Percentiles rank a stretch among this genome's conserved stretches.
Evolutionary conservation across 441 rosid species (phyloP).

Genomic region (Breynia disticha): DNA sequence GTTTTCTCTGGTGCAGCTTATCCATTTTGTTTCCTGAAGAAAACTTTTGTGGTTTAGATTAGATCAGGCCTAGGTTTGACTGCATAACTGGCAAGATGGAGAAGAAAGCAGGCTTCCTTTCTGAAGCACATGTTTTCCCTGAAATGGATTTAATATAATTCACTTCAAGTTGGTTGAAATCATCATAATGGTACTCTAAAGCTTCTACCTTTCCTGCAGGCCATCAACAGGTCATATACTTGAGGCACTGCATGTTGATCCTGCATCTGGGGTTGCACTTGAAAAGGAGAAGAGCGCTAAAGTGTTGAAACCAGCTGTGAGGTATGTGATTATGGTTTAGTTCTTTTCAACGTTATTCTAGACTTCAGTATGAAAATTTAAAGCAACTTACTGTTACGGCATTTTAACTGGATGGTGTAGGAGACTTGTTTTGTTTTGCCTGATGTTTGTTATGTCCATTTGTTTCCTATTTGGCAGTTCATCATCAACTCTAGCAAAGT

Average conservation of each 20-base stretch:
- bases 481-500: conserved; percentile 64
- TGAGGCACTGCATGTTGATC: conserved; percentile 95
- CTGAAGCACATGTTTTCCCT: conserved; percentile 33
- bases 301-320: conserved; percentile 45
- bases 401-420: too few species aligned
- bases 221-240: conserved; percentile 71
- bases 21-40: conserved; percentile 55
- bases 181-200: conserved; percentile 28
- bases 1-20: conserved; percentile 69
- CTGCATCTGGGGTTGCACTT: conserved; percentile 81
- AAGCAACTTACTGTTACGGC: neutral
- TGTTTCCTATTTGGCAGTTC: conserved; percentile 30
- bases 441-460: neutral
- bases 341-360: neutral
- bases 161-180: conserved; percentile 20
- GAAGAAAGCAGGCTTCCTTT: conserved; percentile 50
- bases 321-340: conserved; percentile 32
- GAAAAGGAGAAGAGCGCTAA: conserved; percentile 70
- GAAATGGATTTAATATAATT: conserved; percentile 23
- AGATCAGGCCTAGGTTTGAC: conserved; percentile 45
- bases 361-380: neutral
- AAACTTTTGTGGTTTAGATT: conserved; percentile 45
- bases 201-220: conserved; percentile 55
- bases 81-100: conserved; percentile 46
- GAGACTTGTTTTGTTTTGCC: neutral